Percentiles rank a stretch among this genome's conserved stretches.
Evolutionary conservation across 768 basidiomycete species (phyloP).

Genomic region (Mycena crocata): DNA sequence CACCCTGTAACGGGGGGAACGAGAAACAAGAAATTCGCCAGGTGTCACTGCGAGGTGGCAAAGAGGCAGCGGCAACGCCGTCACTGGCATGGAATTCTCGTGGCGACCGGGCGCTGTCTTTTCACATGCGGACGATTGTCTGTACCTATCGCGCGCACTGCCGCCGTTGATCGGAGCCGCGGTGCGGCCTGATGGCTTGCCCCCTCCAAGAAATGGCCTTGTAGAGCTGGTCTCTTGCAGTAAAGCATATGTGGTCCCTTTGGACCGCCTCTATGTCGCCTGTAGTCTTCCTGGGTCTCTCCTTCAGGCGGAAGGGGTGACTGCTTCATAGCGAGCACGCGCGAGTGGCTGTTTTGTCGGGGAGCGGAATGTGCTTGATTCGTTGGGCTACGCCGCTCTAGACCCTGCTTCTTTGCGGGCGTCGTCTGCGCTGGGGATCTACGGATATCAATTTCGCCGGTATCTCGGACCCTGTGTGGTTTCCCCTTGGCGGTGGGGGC

Average conservation of each 20-base stretch:
- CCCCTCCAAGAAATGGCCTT: neutral
- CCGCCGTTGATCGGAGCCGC: neutral
- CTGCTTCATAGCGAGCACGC: neutral
- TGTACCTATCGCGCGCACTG: slow-evolving; percentile 19
- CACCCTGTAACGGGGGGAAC: slow-evolving; percentile 38
- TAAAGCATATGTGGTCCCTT: slow-evolving; percentile 8
- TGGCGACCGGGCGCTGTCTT: slow-evolving; percentile 40
- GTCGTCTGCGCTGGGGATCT: neutral
- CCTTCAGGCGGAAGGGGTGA: neutral
- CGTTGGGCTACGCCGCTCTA: neutral
- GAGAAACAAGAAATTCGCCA: slow-evolving; percentile 46
- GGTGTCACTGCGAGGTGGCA: neutral
- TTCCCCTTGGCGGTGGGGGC: slow-evolving; percentile 7
- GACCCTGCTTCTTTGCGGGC: neutral
- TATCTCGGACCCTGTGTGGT: neutral
- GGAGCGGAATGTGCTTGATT: neutral
- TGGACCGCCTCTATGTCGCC: slow-evolving; percentile 7
- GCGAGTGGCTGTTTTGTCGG: neutral
- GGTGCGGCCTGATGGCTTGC: neutral
- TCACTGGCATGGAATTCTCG: slow-evolving; percentile 42
- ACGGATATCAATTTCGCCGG: neutral
- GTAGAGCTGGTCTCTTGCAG: neutral
- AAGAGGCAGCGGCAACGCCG: neutral
- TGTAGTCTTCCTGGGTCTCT: neutral
- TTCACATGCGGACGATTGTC: slow-evolving; percentile 3